phyloP scores from a whole-genome alignment of 345 rosid species.

The Populus euphratica region DNA sequence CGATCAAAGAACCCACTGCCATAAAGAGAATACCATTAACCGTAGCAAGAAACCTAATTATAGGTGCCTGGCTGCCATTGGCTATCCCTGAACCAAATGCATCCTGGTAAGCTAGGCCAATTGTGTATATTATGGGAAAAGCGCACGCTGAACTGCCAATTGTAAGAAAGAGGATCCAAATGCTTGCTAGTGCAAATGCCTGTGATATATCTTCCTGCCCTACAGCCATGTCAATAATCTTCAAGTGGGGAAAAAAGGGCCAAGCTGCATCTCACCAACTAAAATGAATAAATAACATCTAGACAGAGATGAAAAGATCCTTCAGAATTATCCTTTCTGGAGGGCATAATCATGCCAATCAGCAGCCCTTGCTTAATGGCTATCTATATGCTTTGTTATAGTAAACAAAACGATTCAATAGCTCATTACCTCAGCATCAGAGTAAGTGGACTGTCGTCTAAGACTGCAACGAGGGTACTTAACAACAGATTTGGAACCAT shows the following conservation, averaged over 20 bases:
- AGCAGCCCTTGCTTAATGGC: neutral
- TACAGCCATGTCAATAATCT: conserved; percentile 75
- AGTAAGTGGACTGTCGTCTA: conserved; percentile 69
- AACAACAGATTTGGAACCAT: conserved; percentile 84
- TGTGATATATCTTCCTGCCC: conserved; percentile 99
- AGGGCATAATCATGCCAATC: neutral
- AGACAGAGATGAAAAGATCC: neutral
- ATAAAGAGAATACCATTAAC: conserved; percentile 59
- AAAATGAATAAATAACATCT: neutral
- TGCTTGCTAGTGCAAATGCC: conserved; percentile 69
- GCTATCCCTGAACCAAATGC: conserved; percentile 38
- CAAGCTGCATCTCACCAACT: neutral
- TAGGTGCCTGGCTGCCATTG: conserved; percentile 40
- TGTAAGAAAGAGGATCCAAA: conserved; percentile 76
- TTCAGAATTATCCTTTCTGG: neutral
- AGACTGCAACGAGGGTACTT: conserved; percentile 98
- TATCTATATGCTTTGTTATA: neutral
- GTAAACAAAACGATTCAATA: neutral
- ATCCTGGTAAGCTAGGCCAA: conserved; percentile 56
- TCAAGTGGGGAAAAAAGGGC: conserved; percentile 16
- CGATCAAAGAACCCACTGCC: conserved; percentile 59
- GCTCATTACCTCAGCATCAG: conserved; percentile 86
- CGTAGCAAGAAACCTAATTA: conserved; percentile 45
- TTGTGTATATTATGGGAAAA: conserved; percentile 55
- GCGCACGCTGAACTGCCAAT: conserved; percentile 59